Conservation (phyloP, 2,329 filamentous ascomycete species). For the Fusarium liriodendri region DNA sequence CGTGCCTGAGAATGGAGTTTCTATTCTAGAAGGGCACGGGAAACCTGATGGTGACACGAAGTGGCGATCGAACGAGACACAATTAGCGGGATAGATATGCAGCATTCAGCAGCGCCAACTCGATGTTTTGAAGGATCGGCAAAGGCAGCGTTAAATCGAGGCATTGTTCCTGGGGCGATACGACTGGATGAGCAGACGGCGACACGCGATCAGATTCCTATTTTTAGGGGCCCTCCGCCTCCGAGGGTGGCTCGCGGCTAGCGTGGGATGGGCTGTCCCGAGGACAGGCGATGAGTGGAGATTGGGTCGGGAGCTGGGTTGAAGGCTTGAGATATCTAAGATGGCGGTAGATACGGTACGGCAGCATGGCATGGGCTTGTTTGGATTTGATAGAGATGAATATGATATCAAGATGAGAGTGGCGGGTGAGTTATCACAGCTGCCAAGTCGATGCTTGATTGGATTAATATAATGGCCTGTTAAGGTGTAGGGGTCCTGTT, state of each 20-base stretch:
- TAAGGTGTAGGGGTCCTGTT: background rate
- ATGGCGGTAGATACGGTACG: background rate
- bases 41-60: background rate
- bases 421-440: background rate
- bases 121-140: conserved; percentile 13
- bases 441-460: background rate
- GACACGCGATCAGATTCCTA: conserved; percentile 41
- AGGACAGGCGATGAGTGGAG: conserved; percentile 24
- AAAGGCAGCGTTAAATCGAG: conserved; percentile 17
- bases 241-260: background rate
- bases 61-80: background rate
- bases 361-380: background rate
- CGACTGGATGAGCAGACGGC: background rate
- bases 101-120: conserved; percentile 5
- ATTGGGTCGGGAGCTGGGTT: background rate
- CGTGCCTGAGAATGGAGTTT: background rate
- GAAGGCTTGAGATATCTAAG: background rate
- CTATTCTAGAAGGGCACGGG: background rate
- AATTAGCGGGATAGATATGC: background rate
- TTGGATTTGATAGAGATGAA: background rate
- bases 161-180: conserved; percentile 32
- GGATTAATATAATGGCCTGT: background rate
- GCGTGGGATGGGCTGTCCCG: background rate
- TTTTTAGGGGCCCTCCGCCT: conserved; percentile 34
- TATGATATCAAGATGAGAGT: background rate